phyloP scores from a whole-genome alignment of 257 asterid genomes.

The Buddleja alternifolia region DNA sequence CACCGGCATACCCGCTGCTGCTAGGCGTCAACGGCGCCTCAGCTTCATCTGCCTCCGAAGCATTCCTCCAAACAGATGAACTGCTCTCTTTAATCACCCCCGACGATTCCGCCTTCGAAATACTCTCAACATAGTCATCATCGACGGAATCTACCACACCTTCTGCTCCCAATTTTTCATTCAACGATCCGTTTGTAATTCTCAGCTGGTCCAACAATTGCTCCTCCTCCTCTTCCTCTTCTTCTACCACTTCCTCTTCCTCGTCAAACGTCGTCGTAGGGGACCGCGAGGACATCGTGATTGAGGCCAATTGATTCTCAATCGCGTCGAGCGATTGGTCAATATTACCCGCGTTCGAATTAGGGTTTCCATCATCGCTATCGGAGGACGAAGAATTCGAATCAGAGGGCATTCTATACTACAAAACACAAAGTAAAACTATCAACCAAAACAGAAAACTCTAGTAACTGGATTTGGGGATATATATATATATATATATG shows the following conservation, averaged over 20 bases:
- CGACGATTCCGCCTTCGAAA: conserved; percentile 43
- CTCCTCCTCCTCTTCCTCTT: conserved; percentile 32
- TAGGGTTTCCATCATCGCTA: conserved; percentile 47
- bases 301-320: conserved; percentile 86
- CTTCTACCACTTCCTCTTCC: conserved; percentile 32
- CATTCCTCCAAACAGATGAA: conserved; percentile 47
- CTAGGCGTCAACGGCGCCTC: conserved; percentile 78
- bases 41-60: conserved; percentile 52
- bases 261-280: conserved; percentile 40
- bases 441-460: background rate
- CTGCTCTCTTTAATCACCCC: conserved; percentile 38
- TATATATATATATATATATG: no score
- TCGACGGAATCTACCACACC: conserved; percentile 29
- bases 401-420: conserved; percentile 37
- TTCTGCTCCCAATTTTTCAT: conserved; percentile 35
- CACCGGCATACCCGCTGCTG: conserved; percentile 97
- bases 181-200: conserved; percentile 40
- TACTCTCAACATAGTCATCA: conserved; percentile 34
- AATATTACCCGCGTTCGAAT: conserved; percentile 51
- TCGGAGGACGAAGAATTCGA: conserved; percentile 42
- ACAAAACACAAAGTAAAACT: background rate
- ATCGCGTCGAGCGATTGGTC: conserved; percentile 94
- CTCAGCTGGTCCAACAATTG: conserved; percentile 32
- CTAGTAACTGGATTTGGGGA: background rate
- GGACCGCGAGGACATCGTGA: conserved; percentile 64